Base-by-base conservation (phyloP, 2,329 filamentous ascomycete species). In the Triangularia setosa region DNA sequence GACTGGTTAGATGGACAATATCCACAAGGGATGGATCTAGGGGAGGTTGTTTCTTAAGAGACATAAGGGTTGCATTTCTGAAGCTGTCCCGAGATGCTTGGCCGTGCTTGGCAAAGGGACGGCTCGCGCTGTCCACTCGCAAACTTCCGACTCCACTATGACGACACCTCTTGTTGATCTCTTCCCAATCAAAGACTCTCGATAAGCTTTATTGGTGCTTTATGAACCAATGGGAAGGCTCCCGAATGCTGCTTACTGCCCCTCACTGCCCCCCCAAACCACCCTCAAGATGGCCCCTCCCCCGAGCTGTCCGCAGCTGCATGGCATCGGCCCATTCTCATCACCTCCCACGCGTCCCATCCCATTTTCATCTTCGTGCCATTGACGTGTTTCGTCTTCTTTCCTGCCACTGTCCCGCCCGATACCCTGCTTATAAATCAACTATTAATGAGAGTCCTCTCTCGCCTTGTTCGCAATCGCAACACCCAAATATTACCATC, bases 161-260 rank as follows among this genome's bases (percentile, higher is more conserved):
- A 67, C 65, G 65, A 61, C 65, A 68, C 61, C 33, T 35, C 28
- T 23, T 33, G 27, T 23, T 12, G n/a, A 28, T 5, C 52, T 16
- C 7, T 16, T 2, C 7, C 52, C 52, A 55, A 55, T 28, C 8
- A 55, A 57, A 35, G 8, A 44, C 28, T 52, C 25, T 58, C 33
- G 30, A 44, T 60, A 63, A 28, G 60, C 60, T 12, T 33, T 16
- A 48, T 27, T 24, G 52, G 58, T 60, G 28, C 11, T 7, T 52
- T 6, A 55, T 58, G 60, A 64, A 57, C 65, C 63, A 67, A 52
- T 67, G 27, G 65, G 18, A 60, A 11, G 2, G 23, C 48, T 53
- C 7, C 40, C 53, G 60, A 62, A 62, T 65, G 12, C 58, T 60
- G 24, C 24, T 27, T 40, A 30, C 58, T 53, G 58, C 58, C 58